These are phyloP conservation scores for Apocynum venetum DNA, from an alignment of 257 asterid genomes.

Conservation along the genomic window DNA sequence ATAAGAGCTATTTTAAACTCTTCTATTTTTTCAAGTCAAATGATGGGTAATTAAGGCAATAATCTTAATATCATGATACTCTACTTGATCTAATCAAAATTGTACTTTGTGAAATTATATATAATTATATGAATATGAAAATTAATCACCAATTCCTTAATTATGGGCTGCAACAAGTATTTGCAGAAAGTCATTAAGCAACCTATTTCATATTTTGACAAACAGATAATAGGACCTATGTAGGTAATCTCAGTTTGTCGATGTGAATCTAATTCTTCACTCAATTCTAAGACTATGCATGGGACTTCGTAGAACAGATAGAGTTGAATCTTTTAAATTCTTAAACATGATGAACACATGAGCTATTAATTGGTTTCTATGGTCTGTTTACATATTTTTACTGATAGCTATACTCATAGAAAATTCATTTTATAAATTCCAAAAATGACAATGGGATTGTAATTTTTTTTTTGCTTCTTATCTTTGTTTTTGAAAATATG, in stretches of 20 bases:
- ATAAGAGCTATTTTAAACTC: too few relatives aligned
- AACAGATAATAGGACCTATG: neutral
- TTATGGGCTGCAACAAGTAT: too few relatives aligned
- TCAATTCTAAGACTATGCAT: neutral
- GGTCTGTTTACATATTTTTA: neutral
- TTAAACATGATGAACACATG: neutral
- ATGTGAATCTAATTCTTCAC: neutral
- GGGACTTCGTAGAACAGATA: neutral
- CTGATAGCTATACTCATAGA: neutral
- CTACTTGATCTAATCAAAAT: too few relatives aligned
- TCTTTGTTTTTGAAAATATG: neutral
- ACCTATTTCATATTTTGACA: neutral
- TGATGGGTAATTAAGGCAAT: too few relatives aligned
- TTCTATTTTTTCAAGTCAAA: too few relatives aligned
- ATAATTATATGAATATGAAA: too few relatives aligned
- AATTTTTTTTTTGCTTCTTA: neutral
- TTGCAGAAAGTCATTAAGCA: neutral
- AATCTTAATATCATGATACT: too few relatives aligned
- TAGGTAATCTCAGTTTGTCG: neutral
- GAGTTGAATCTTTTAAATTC: neutral
- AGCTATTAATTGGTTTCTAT: neutral
- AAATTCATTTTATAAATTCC: neutral
- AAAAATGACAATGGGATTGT: neutral
- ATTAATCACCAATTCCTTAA: too few relatives aligned
- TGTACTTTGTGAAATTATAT: too few relatives aligned